phyloP scores from a whole-genome alignment of 2,329 filamentous ascomycete genomes.

The Penicillium capsulatum region DNA sequence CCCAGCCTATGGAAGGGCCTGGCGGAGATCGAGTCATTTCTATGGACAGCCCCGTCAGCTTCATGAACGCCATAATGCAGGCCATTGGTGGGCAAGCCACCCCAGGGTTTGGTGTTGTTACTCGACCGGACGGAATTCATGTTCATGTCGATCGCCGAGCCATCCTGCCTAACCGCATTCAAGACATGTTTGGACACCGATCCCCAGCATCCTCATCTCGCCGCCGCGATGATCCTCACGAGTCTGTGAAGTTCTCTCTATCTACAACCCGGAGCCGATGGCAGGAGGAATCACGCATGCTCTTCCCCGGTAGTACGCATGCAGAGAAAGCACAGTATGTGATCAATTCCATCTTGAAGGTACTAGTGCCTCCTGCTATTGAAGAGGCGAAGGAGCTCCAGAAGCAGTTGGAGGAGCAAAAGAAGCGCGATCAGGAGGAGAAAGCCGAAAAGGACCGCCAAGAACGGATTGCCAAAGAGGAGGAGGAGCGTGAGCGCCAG shows the following conservation, averaged over 20 bases:
- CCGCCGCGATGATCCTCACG: constrained; percentile 52
- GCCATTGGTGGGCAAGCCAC: constrained; percentile 47
- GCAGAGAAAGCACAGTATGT: constrained; percentile 67
- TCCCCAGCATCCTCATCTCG: constrained; percentile 30
- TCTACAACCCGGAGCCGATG: constrained; percentile 72
- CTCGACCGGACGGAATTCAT: constrained; percentile 50
- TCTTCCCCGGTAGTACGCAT: constrained; percentile 70
- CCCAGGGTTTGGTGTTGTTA: constrained; percentile 42
- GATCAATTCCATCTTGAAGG: constrained; percentile 63
- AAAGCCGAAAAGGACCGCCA: constrained; percentile 58
- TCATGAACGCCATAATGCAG: constrained; percentile 56
- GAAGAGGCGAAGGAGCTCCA: constrained; percentile 71
- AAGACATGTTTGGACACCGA: constrained; percentile 42
- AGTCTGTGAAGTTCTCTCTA: constrained; percentile 70
- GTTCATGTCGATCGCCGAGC: constrained; percentile 52
- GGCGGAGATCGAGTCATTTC: constrained; percentile 41
- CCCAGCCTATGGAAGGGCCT: constrained; percentile 46
- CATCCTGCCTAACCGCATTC: constrained; percentile 52
- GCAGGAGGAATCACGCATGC: constrained; percentile 74
- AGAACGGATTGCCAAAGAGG: constrained; percentile 63
- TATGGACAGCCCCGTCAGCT: constrained; percentile 51
- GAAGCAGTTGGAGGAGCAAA: constrained; percentile 54
- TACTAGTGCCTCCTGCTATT: constrained; percentile 78
- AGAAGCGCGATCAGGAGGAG: constrained; percentile 58
- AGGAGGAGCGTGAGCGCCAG: constrained; percentile 67